Evolutionary conservation across 2,329 filamentous ascomycete species (phyloP), one percentile per base, ranked within the genome.

Genomic region (Nigrospora oryzae): DNA sequence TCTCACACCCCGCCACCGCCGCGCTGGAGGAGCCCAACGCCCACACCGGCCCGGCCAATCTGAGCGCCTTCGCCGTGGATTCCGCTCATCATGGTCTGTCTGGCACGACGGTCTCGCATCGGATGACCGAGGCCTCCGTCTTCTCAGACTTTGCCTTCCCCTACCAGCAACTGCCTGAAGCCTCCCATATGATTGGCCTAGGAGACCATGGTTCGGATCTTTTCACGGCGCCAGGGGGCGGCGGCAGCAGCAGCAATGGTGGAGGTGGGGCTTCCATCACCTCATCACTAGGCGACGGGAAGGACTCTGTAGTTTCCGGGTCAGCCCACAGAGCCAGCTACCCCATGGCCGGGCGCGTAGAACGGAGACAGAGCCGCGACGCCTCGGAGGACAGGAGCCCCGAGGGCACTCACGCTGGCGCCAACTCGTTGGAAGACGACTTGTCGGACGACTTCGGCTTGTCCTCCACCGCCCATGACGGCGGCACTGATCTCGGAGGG

Each of bases 381-480:
- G 63, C 54, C 1, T 73, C 73, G 5, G 74, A 75, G 23, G 67
- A 70, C 33, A 67, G 59, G 38, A 69, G 64, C 36, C 68, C 61
- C 23, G 69, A 68, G 36, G 68, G 64, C 45, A 66, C 62, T 32
- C 67, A 67, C 1, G 69, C 68, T 31, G 64, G 63, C 14, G 63
- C 63, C 35, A 71, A 73, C 49, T 67, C 70, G 3, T 57, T 79
- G 40, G 76, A 77, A 38, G 77, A 80, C 45, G 63, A 70, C 19
- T 64, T 72, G 45, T 67, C 70, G 5, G 79, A 83, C 56, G 79
- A 83, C 42, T 82, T 83, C 51, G 77, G 74, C 11, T 60, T 80
- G 33, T 65, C 68, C 15, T 65, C 64, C 33, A 64, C 65, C 38
- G 65, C 63, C 15, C 66, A 67, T 28, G 67, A 65, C 32, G 77